Evolutionary conservation across 2,329 filamentous ascomycete genomes (phyloP).

Genomic region (Ascochyta rabiei): DNA sequence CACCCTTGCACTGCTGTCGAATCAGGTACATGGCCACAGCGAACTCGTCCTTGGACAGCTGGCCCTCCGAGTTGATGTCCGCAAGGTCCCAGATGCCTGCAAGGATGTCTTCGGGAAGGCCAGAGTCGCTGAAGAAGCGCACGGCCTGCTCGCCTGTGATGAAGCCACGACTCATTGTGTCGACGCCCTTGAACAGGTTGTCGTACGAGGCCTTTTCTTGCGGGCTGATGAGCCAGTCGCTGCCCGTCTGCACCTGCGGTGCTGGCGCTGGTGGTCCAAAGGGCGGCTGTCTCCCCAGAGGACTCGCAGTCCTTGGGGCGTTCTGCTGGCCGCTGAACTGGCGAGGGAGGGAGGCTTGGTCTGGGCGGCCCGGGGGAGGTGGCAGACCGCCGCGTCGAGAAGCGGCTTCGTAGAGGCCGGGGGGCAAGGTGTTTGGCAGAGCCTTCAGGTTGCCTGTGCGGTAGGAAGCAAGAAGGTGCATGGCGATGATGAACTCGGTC

Average conservation of each 20-base stretch:
- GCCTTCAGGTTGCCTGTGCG: conserved; percentile 81
- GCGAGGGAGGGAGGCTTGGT: conserved; percentile 72
- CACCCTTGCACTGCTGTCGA: conserved; percentile 78
- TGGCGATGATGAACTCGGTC: conserved; percentile 96
- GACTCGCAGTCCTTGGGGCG: conserved; percentile 62
- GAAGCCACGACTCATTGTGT: conserved; percentile 78
- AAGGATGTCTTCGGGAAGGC: conserved; percentile 83
- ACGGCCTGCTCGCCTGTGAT: conserved; percentile 96
- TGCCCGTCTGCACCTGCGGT: conserved; percentile 61
- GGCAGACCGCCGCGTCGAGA: conserved; percentile 62
- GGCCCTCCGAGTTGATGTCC: conserved; percentile 89
- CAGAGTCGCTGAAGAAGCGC: conserved; percentile 89
- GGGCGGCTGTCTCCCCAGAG: conserved; percentile 57
- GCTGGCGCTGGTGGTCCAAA: conserved; percentile 58
- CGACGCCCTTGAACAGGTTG: conserved; percentile 80
- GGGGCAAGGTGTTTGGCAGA: conserved; percentile 80
- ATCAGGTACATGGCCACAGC: conserved; percentile 98
- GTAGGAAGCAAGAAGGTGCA: conserved; percentile 93
- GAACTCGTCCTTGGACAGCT: conserved; percentile 86
- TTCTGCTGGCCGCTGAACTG: conserved; percentile 74
- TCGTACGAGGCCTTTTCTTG: conserved; percentile 90
- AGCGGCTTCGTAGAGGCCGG: conserved; percentile 88
- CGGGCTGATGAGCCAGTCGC: conserved; percentile 82
- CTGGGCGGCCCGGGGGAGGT: conserved; percentile 52
- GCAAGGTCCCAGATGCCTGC: conserved; percentile 97